Percentiles rank a stretch among this genome's conserved stretches.
Conservation (phyloP, 495 filamentous ascomycete species). For the Talaromyces liani region DNA sequence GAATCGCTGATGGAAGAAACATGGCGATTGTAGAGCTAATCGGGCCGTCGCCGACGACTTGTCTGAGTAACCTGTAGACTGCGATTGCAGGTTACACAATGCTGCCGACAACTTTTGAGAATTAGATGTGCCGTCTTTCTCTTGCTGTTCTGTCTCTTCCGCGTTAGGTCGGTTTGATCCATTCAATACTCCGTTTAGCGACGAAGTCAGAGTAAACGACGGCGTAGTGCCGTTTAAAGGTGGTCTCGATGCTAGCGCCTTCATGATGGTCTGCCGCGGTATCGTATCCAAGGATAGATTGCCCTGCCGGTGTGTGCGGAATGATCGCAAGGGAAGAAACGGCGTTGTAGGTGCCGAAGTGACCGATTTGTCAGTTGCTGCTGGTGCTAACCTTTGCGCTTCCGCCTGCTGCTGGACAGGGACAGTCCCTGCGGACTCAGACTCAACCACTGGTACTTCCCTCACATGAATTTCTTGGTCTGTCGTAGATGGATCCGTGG, state of each 20-base stretch:
- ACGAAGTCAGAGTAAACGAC: conserved; percentile 40
- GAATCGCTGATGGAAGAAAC: conserved; percentile 95
- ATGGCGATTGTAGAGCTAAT: conserved; percentile 74
- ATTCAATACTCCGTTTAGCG: conserved; percentile 39
- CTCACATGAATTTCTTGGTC: conserved; percentile 24
- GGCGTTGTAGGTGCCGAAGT: conserved; percentile 29
- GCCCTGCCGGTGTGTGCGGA: conserved; percentile 50
- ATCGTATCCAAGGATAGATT: conserved; percentile 62
- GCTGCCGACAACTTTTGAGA: conserved; percentile 58
- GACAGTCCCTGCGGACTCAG: neutral
- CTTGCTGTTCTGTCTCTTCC: conserved; percentile 25
- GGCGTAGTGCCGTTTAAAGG: conserved; percentile 47
- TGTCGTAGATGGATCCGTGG: conserved; percentile 33
- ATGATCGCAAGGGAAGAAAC: conserved; percentile 31
- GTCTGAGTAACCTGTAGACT: conserved; percentile 27
- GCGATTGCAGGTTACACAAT: conserved; percentile 49
- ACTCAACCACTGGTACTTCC: conserved; percentile 12
- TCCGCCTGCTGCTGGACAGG: conserved; percentile 4
- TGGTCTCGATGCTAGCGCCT: conserved; percentile 71
- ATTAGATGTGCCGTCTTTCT: conserved; percentile 34
- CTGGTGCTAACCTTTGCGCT: conserved; percentile 12
- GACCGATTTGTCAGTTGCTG: conserved; percentile 23
- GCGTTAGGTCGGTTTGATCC: conserved; percentile 15
- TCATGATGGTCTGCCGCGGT: conserved; percentile 80
- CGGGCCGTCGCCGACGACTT: conserved; percentile 54